phyloP scores from a whole-genome alignment of 495 filamentous ascomycete species.

The Neurospora tetrasperma region DNA sequence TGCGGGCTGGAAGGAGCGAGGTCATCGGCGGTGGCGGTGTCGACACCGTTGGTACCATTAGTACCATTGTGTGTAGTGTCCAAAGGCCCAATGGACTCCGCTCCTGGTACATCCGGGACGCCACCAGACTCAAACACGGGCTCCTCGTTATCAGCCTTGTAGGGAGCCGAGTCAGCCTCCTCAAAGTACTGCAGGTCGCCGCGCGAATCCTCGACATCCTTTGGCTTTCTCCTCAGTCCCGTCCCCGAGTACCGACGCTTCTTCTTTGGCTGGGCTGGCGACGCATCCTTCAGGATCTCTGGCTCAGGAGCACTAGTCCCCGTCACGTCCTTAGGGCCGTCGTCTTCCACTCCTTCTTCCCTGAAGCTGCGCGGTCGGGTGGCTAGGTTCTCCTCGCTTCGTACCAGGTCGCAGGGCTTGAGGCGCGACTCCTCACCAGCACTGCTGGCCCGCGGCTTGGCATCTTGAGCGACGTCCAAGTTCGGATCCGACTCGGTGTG shows the following conservation, averaged over 20 bases:
- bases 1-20: neutral
- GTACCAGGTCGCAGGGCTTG: slow-evolving; percentile 8
- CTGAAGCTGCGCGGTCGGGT: neutral
- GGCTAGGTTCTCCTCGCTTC: slow-evolving; percentile 25
- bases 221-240: slow-evolving; percentile 58
- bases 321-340: slow-evolving; percentile 33
- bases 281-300: slow-evolving; percentile 32
- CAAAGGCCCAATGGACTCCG: neutral
- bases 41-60: neutral
- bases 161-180: slow-evolving; percentile 64
- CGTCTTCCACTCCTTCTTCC: slow-evolving; percentile 11
- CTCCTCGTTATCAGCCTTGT: slow-evolving; percentile 64
- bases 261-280: slow-evolving; percentile 25
- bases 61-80: neutral
- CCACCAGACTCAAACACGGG: neutral
- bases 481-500: slow-evolving; percentile 24
- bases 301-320: slow-evolving; percentile 48
- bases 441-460: neutral
- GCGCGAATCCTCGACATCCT: slow-evolving; percentile 49
- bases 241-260: slow-evolving; percentile 70
- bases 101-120: neutral
- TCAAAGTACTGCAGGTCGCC: slow-evolving; percentile 76
- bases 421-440: slow-evolving; percentile 3
- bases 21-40: neutral
- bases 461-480: slow-evolving; percentile 12